These are phyloP conservation scores for Moelleriella libera DNA, from an alignment of 2,329 filamentous ascomycete species.

Conservation along the genomic window DNA sequence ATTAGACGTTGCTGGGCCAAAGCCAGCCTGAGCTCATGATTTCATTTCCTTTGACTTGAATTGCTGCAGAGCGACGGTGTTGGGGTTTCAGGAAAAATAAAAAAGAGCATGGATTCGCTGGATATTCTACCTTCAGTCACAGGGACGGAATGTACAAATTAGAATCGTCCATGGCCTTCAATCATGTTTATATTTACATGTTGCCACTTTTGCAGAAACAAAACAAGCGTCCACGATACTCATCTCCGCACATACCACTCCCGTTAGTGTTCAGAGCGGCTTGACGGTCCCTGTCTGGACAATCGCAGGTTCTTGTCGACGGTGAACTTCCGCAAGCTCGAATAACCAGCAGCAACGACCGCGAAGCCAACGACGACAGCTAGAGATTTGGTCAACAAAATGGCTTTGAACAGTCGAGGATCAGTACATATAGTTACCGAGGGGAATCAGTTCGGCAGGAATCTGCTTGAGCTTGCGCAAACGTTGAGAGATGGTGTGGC, in stretches of 20 bases:
- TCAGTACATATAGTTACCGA: constrained; percentile 45
- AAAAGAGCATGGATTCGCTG: background rate
- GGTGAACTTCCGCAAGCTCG: constrained; percentile 64
- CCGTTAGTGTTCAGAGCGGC: constrained; percentile 18
- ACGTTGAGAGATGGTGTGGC: constrained; percentile 93
- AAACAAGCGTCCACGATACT: no score
- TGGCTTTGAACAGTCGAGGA: background rate
- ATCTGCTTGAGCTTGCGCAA: constrained; percentile 80
- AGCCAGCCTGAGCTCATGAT: constrained; percentile 42
- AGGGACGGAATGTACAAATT: background rate
- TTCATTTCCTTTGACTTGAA: constrained; percentile 6
- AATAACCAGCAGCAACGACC: constrained; percentile 69
- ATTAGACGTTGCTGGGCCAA: constrained; percentile 86
- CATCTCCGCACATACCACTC: background rate
- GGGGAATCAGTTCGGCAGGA: constrained; percentile 84
- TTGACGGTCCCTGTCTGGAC: constrained; percentile 46
- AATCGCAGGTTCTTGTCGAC: constrained; percentile 90
- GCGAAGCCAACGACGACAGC: constrained; percentile 82
- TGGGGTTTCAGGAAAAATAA: constrained; percentile 8
- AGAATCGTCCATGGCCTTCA: no score
- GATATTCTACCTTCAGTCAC: background rate
- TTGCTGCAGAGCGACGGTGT: constrained; percentile 33
- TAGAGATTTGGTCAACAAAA: constrained; percentile 17
- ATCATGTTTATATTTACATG: background rate
- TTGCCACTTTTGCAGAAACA: no score